Evolutionary conservation across 192 early-diverging fungal species (phyloP).

Genomic region (Glomus cerebriforme): DNA sequence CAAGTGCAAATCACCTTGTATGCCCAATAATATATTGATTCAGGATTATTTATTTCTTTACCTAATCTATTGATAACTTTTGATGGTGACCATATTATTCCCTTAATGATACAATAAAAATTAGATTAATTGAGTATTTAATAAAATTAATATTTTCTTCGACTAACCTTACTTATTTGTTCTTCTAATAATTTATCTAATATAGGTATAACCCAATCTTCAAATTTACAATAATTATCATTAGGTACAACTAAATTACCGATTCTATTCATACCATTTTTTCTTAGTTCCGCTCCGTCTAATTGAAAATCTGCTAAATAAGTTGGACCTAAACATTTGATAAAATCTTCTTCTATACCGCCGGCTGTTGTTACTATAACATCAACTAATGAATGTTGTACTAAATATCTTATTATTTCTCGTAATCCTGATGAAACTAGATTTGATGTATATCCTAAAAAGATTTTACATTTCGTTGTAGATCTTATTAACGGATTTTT

Average conservation of each 20-base stretch:
- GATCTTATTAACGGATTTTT: constrained; percentile 62
- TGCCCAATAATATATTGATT: constrained; percentile 97
- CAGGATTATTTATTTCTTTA: constrained; percentile 83
- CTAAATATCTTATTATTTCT: constrained; percentile 88
- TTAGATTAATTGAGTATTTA: background rate
- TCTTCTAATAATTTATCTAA: constrained; percentile 91
- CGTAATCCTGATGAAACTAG: constrained; percentile 93
- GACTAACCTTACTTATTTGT: constrained; percentile 72
- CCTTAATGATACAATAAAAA: constrained; percentile 37
- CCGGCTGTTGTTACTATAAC: constrained; percentile 92
- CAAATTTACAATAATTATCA: constrained; percentile 99
- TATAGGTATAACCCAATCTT: constrained; percentile 97
- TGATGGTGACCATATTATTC: constrained; percentile 90
- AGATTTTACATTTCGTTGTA: constrained; percentile 91
- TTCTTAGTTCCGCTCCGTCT: constrained; percentile 76
- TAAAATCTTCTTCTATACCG: constrained; percentile 97
- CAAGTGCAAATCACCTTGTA: constrained; percentile 62
- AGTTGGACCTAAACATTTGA: constrained; percentile 92
- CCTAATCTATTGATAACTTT: constrained; percentile 86
- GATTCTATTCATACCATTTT: constrained; percentile 92
- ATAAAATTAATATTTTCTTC: background rate
- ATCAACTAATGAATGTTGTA: constrained; percentile 87
- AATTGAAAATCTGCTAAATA: constrained; percentile 82
- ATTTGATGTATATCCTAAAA: constrained; percentile 97
- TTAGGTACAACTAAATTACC: constrained; percentile 98